phyloP scores from a whole-genome alignment of 768 basidiomycete genomes.

The Fomitopsis pulvina region DNA sequence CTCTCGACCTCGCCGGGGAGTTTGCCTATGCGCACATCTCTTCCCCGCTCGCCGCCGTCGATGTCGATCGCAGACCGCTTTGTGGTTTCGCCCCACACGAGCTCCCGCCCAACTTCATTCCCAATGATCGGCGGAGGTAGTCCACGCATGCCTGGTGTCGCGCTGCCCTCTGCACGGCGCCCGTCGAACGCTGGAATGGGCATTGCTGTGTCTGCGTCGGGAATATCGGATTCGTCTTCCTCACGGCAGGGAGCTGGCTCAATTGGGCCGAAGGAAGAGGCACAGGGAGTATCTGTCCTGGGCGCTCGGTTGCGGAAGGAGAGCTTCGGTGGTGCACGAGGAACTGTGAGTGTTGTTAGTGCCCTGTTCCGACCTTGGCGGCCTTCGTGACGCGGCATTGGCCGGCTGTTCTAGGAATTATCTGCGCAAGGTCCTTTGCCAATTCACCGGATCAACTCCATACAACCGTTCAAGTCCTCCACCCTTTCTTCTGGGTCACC shows the following conservation, averaged over 20 bases:
- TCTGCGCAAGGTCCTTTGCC: constrained; percentile 34
- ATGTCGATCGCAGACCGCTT: constrained; percentile 39
- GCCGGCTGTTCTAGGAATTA: too few species aligned
- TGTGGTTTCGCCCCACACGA: constrained; percentile 27
- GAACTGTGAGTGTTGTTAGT: constrained; percentile 18
- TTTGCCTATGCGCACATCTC: constrained; percentile 33
- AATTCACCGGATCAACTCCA: constrained; percentile 36
- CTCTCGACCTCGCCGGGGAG: constrained; percentile 36
- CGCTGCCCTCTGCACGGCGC: constrained; percentile 29
- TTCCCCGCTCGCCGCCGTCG: constrained; percentile 41
- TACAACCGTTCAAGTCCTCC: constrained; percentile 45
- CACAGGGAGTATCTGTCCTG: constrained; percentile 24
- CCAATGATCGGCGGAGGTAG: constrained; percentile 19
- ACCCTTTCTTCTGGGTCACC: constrained; percentile 44
- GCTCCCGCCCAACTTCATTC: constrained; percentile 32
- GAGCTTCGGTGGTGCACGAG: constrained; percentile 35
- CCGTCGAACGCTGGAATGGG: constrained; percentile 25
- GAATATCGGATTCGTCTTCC: constrained; percentile 35
- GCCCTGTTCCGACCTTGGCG: too few species aligned
- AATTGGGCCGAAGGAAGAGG: constrained; percentile 31
- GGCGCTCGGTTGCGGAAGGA: constrained; percentile 43
- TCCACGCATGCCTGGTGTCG: constrained; percentile 29
- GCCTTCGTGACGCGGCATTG: too few species aligned
- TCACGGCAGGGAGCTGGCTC: constrained; percentile 31
- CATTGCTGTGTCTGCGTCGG: constrained; percentile 28